Base-by-base conservation (phyloP, 768 basidiomycete species). In the Pholiota conissans region DNA sequence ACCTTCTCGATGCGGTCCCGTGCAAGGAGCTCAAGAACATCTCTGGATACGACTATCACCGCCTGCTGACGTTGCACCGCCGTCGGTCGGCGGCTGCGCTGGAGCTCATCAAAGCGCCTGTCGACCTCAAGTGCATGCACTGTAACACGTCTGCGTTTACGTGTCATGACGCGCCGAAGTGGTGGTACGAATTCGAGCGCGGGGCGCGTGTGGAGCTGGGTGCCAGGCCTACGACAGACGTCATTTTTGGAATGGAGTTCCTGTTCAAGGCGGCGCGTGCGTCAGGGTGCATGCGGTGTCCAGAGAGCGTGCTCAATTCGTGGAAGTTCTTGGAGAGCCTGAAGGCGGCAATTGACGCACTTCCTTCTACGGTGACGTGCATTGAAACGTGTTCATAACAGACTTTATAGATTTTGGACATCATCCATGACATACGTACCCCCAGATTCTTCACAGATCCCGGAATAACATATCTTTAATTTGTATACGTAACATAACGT, bases 21-120 rank as follows among this genome's bases (percentile, higher is more conserved):
- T 80, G 74, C 42, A 84, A 85, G 2, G 89, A 90, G 57, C 62
- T 69, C 30, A 57, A 82, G 62, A 75, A 81, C 69, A 86, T 90
- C 67, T 78, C 82, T 2, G 89, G 86, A n/a, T 84, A 81, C 61
- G 79, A 84, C 22, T 90, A 89, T 62, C 84, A 86, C 63, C 82
- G 79, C 9, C 80, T 90, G 45, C 76, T 90, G 27, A 73, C 79
- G 13, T 78, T 89, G 24, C 87, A 89, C 63, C 79, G 76, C 26
- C 72, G 71, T 11, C 84, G 89, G 6, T 75, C 78, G 0, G 67
- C 71, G 6, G 78, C 79, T 2, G 84, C 85, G 1, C 70, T 75
- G 28, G 74, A 73, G 11, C 68, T 85, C 37, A 67, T 90, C 7
- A 71, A 74, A 57, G 66, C 74, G 18, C 72, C 81, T 0, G 74